Evolutionary conservation across 139 green algal genomes (phyloP).

Genomic region (Yamagishiella unicocca): DNA sequence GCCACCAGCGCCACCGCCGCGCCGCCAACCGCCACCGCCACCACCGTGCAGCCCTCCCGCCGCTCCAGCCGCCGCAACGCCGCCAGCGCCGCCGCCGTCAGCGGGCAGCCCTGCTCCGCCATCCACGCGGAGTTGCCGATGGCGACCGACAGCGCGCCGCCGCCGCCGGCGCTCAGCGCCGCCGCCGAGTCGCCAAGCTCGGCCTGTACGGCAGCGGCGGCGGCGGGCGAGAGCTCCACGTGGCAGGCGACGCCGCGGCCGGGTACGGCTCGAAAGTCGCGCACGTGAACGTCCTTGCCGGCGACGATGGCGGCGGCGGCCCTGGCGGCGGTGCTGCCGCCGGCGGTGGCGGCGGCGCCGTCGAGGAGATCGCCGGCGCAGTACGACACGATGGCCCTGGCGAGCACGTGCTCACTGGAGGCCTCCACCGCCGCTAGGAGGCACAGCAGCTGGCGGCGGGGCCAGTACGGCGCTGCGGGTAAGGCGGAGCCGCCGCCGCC

Average conservation of each 20-base stretch:
- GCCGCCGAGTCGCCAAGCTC: background rate
- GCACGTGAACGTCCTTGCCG: background rate
- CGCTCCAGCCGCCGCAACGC: conserved; percentile 64
- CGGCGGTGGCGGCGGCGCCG: background rate
- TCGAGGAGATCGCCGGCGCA: background rate
- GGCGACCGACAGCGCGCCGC: conserved; percentile 50
- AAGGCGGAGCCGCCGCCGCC: background rate
- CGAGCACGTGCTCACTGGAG: conserved; percentile 90
- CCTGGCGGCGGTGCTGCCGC: conserved; percentile 5
- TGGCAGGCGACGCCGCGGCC: conserved; percentile 42
- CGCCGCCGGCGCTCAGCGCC: background rate
- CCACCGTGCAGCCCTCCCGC: conserved; percentile 61
- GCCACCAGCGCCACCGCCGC: conserved; percentile 70
- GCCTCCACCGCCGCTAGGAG: conserved; percentile 85
- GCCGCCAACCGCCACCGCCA: conserved; percentile 71
- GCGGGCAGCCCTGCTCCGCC: conserved; percentile 61
- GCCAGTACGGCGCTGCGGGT: background rate
- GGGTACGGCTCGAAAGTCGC: conserved; percentile 36
- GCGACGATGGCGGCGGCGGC: conserved; percentile 23
- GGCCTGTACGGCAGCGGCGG: background rate
- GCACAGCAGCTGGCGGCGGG: conserved; percentile 62
- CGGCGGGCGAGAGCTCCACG: background rate
- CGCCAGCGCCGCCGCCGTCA: conserved; percentile 48
- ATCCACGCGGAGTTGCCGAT: conserved; percentile 85
- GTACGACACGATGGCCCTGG: conserved; percentile 77